Evolutionary conservation across 768 basidiomycete genomes (phyloP), one percentile per base, ranked within the genome.

Genomic region (Mycena metata): DNA sequence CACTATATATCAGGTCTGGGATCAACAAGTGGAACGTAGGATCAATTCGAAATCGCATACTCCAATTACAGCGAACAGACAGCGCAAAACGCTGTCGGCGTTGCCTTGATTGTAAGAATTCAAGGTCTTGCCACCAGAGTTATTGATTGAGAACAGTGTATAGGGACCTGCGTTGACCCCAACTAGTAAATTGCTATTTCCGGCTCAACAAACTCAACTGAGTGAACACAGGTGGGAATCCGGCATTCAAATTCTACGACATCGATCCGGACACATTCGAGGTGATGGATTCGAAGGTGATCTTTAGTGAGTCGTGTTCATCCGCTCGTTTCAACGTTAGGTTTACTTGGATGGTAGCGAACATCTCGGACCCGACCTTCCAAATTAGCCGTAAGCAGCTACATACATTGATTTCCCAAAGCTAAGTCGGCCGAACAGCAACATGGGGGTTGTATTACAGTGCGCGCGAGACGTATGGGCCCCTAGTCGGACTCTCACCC

Each of bases 181-280:
- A 3, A 80, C 76, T 1, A 83, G 82, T 80, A 51, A 45, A 65
- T 46, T 35, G 15, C 16, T n/a, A 60, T 47, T 35, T 60, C 35
- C n/a, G 23, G 35, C 10, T 26, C n/a, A 23, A 41, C 26, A 35
- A 24, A 36, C 35, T 45, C 26, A 5, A 26, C 62, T 39, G 1
- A 64, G 12, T 45, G 24, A 23, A 2, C 11, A 46, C 36, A 80
- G 79, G 78, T 56, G 80, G 76, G 62, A 83, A 79, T 73, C 83
- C 74, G 33, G 81, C 76, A 46, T 83, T 79, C 76, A 78, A 82
- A 33, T 66, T 83, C 1, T 83, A 83, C 70, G 81, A 82, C 42
- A 70, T 84, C 50, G 83, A 84, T 65, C 81, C 82, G 21, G 81
- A 80, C 60, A 83, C 83, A 3, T 82, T 77, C 55, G 83, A 81